Conservation (phyloP, 2,329 filamentous ascomycete genomes). For the Fusarium secorum region DNA sequence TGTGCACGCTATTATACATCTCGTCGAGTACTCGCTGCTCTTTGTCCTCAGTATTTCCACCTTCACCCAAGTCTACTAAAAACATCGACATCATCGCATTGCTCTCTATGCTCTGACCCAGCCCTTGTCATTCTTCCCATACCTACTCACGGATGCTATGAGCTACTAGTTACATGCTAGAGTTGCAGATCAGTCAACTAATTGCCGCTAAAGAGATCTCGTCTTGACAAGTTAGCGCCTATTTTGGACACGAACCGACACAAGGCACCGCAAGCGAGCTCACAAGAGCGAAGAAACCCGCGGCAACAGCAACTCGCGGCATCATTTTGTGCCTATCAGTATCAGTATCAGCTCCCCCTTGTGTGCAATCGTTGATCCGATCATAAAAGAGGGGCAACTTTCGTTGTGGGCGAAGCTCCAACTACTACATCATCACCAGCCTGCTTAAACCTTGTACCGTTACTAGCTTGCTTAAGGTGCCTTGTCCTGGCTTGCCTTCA, state of each 20-base stretch:
- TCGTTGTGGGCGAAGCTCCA: slow-evolving; percentile 27
- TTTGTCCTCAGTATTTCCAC: background rate
- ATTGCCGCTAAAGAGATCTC: slow-evolving; percentile 15
- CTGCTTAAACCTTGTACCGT: slow-evolving; percentile 33
- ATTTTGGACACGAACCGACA: slow-evolving; percentile 7
- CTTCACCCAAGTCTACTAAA: background rate
- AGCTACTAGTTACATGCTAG: background rate
- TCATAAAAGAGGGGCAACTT: slow-evolving; percentile 37
- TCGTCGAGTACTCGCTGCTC: slow-evolving; percentile 1
- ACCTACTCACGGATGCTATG: background rate
- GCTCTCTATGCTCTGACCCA: slow-evolving; percentile 14
- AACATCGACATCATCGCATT: slow-evolving; percentile 26
- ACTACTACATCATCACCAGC: slow-evolving; percentile 31
- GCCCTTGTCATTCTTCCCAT: slow-evolving; percentile 2
- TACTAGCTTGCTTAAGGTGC: slow-evolving; percentile 1
- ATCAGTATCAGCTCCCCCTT: background rate
- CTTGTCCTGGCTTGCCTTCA: background rate
- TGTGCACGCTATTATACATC: background rate
- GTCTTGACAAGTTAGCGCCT: slow-evolving; percentile 3
- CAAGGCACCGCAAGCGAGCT: slow-evolving; percentile 12
- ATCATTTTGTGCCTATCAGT: slow-evolving; percentile 6
- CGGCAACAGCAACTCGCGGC: background rate
- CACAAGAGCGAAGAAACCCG: background rate
- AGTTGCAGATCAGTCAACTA: slow-evolving; percentile 32
- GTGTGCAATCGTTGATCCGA: slow-evolving; percentile 27